phyloP scores from a whole-genome alignment of 345 rosid genomes.

The Isatis tinctoria region DNA sequence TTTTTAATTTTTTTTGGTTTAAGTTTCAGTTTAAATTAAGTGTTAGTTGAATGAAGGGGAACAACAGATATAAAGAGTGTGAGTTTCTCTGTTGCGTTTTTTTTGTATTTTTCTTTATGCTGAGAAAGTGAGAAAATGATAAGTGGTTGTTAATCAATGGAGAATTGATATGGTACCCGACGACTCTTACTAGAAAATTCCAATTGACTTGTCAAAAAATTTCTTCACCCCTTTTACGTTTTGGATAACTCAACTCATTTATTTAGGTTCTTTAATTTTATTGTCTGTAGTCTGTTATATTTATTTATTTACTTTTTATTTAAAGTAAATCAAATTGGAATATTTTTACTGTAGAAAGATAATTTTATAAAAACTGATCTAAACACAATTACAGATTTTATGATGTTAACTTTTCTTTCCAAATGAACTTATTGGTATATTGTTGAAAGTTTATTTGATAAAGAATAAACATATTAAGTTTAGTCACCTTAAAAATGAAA shows the following conservation, averaged over 20 bases:
- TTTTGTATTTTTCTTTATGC: not conserved
- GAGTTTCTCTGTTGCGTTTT: conserved; percentile 21
- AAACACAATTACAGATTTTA: no score
- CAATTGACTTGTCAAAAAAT: not conserved
- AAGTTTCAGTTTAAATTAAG: not conserved
- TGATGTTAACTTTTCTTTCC: no score
- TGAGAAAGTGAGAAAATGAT: conserved; percentile 8
- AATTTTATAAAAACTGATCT: no score
- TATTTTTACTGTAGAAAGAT: not conserved
- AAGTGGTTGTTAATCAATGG: conserved; percentile 16
- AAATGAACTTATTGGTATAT: no score
- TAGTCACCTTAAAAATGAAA: no score
- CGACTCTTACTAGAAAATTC: conserved; percentile 13
- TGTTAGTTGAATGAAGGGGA: conserved; percentile 14
- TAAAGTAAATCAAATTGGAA: not conserved
- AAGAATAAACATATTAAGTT: no score
- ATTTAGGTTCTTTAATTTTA: not conserved
- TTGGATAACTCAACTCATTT: conserved; percentile 7
- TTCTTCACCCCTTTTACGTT: not conserved
- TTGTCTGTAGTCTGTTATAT: not conserved
- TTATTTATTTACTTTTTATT: not conserved
- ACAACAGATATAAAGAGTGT: conserved; percentile 5
- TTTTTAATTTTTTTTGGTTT: not conserved
- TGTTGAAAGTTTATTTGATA: no score
- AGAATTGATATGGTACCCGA: conserved; percentile 2